Percentiles rank a stretch among this genome's conserved stretches.
Conservation (phyloP, 257 asterid species). For the Petrea volubilis region DNA sequence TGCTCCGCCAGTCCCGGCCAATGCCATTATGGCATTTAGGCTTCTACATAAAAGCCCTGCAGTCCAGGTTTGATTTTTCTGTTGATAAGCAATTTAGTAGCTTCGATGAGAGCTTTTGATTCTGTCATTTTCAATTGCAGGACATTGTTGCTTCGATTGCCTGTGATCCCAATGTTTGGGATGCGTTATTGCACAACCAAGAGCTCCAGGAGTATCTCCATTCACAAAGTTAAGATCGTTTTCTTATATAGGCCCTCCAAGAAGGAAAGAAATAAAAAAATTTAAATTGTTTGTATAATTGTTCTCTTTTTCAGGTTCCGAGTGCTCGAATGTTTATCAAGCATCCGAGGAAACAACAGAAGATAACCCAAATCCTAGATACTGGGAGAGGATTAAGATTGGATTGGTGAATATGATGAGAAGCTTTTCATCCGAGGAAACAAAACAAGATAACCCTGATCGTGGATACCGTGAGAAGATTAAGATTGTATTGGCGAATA, state of each 20-base stretch:
- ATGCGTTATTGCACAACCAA: conserved; percentile 48
- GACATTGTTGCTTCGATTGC: conserved; percentile 74
- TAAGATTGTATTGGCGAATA: conserved; percentile 38
- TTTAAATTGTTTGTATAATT: too few relatives aligned
- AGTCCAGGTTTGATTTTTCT: conserved; percentile 33
- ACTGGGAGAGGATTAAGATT: too few relatives aligned
- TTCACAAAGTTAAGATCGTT: conserved; percentile 43
- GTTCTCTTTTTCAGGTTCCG: neutral
- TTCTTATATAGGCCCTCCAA: too few relatives aligned
- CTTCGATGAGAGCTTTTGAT: neutral
- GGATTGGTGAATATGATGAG: too few relatives aligned
- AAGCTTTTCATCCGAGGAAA: too few relatives aligned
- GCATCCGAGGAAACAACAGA: too few relatives aligned
- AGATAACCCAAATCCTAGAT: too few relatives aligned
- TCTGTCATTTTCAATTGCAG: too few relatives aligned
- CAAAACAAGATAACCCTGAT: too few relatives aligned
- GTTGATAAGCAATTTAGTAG: too few relatives aligned
- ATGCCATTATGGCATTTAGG: conserved; percentile 42
- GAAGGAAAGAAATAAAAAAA: too few relatives aligned
- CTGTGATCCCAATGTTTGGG: conserved; percentile 65
- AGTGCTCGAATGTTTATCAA: neutral
- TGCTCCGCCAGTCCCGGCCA: conserved; percentile 28
- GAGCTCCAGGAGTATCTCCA: conserved; percentile 50
- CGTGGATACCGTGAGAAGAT: conserved; percentile 30
- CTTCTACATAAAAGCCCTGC: conserved; percentile 34